Base-by-base conservation (phyloP, 192 early-diverging fungal genomes). In the Coemansia sp. region DNA sequence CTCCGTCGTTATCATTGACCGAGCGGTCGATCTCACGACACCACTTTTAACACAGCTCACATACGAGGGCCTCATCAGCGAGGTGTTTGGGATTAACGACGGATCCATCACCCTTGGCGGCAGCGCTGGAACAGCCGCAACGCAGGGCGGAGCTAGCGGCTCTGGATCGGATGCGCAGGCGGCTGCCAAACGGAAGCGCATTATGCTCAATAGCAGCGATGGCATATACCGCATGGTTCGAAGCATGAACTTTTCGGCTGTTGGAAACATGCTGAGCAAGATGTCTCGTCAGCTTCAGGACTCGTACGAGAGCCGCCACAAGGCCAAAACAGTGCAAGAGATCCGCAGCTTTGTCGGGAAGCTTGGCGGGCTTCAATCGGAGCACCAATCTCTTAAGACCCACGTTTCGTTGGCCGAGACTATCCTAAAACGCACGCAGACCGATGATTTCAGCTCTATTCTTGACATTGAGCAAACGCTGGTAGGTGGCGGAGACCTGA, bases 41-140 rank as follows among this genome's bases (percentile, higher is more conserved):
- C 96, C 95, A 9, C 77, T 99, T 40, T 91, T 94, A 68, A 99
- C 95, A 0, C 94, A 96, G 74, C 84, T 98, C 63, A 98, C 97
- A 0, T 99, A 98, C 76, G 93, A 98, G 81, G 97, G 97, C 5
- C 83, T 99, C 20, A 89, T 99, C 65, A 96, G 97, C 77, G 97
- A 99, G 75, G 85, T 92, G 9, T 95, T 92, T 69, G 90, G 91
- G 7, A 96, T 99, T 44, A 75, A 80, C 37, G 83, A 79, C 69
- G 76, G 81, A 17, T 68, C 70, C 0, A 61, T 84, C 53, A 49
- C 71, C 14, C 57, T 72, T 22, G 61, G 64, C 44, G 51, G 42
- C 46, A 51, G 90, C 32, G 43, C 37, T 20, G 39, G 39, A 25
- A 4, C 51, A 16, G 3, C 16, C 46, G 6, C 44, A 43, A n/a